phyloP scores from a whole-genome alignment of 164 flowering plant genomes.

The Annona cherimola region DNA sequence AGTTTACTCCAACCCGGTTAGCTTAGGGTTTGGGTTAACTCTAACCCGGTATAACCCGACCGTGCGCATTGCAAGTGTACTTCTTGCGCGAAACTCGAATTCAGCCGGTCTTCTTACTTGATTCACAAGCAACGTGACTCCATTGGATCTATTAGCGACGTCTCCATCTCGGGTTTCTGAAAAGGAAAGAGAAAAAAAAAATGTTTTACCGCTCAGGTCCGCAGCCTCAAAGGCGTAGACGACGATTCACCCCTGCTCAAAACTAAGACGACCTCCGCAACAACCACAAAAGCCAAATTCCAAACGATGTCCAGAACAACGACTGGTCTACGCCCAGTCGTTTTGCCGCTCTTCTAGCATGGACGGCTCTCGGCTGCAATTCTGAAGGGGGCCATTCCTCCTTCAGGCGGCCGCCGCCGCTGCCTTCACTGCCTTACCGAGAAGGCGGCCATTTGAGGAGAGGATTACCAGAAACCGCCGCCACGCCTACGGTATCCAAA shows the following conservation, averaged over 20 bases:
- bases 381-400: constrained; percentile 29
- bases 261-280: constrained; percentile 26
- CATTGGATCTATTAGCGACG: too few relatives aligned
- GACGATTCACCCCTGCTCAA: constrained; percentile 32
- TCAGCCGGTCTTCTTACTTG: too few relatives aligned
- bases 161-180: too few relatives aligned
- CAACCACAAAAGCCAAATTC: constrained; percentile 44
- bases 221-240: too few relatives aligned
- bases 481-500: constrained; percentile 47
- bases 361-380: constrained; percentile 31
- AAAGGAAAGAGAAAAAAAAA: too few relatives aligned
- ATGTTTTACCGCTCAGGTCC: too few relatives aligned
- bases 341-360: constrained; percentile 57
- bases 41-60: too few relatives aligned
- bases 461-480: constrained; percentile 37
- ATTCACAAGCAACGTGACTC: too few relatives aligned
- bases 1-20: too few relatives aligned
- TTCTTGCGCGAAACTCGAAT: too few relatives aligned
- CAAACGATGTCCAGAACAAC: constrained; percentile 49
- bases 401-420: constrained; percentile 6
- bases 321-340: constrained; percentile 57
- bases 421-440: constrained; percentile 8
- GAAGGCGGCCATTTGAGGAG: constrained; percentile 26
- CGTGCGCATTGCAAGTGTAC: too few relatives aligned
- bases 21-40: too few relatives aligned